Percentiles rank a stretch among this genome's conserved stretches.
Conservation (phyloP, 2,329 filamentous ascomycete species). For the Chrysosphaeria jannelii region DNA sequence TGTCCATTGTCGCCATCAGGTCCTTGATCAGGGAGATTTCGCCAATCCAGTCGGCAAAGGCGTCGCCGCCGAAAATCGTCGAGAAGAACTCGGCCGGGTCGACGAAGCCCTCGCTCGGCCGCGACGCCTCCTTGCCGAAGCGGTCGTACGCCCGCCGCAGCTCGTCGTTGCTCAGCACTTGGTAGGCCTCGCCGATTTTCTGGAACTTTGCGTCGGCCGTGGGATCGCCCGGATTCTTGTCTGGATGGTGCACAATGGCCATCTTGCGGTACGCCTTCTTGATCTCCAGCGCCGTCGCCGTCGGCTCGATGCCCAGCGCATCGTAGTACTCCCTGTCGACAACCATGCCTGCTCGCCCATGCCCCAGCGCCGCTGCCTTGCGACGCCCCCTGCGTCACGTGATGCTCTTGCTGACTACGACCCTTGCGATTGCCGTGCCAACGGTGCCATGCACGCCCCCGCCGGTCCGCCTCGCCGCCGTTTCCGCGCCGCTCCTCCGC, state of each 20-base stretch:
- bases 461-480: too few species aligned
- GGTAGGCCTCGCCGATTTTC: constrained; percentile 43
- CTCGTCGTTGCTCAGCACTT: constrained; percentile 64
- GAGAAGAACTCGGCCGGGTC: constrained; percentile 95
- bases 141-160: constrained; percentile 86
- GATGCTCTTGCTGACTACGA: too few species aligned
- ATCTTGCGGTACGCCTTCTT: constrained; percentile 92
- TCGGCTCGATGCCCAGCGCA: constrained; percentile 53
- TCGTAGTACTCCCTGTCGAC: constrained; percentile 77
- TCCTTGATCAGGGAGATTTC: constrained; percentile 98
- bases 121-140: constrained; percentile 81
- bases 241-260: constrained; percentile 79
- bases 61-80: constrained; percentile 92
- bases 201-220: constrained; percentile 88
- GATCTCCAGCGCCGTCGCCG: constrained; percentile 71
- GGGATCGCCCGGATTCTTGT: constrained; percentile 94
- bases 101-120: constrained; percentile 74
- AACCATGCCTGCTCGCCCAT: constrained; percentile 37
- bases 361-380: too few species aligned
- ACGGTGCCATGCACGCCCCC: too few species aligned
- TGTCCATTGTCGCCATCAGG: constrained; percentile 92
- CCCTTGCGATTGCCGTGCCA: too few species aligned
- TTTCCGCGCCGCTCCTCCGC: too few species aligned
- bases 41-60: constrained; percentile 86
- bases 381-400: too few species aligned